A percentile compares a stretch with the other conserved stretches of the same genome.
These are phyloP conservation scores for Tilletiaria anomala DNA, from an alignment of 1,284 basidiomycete genomes.

Conservation along the genomic window DNA sequence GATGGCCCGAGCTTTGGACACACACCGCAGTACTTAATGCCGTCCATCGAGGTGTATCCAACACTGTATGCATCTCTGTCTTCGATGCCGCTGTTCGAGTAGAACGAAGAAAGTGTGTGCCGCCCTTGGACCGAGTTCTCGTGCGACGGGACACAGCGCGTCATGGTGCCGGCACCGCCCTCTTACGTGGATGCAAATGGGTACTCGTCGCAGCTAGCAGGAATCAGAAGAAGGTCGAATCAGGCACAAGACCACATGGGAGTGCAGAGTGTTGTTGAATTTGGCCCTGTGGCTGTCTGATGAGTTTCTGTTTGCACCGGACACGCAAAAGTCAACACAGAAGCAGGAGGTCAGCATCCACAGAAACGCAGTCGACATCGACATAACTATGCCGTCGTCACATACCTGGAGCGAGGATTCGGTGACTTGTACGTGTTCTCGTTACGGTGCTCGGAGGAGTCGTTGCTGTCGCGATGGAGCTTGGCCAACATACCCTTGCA, in stretches of 20 bases:
- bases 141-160: slow-evolving; percentile 15
- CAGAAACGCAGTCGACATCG: no score
- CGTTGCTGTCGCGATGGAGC: slow-evolving; percentile 17
- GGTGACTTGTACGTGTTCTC: slow-evolving; percentile 16
- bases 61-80: slow-evolving; percentile 19
- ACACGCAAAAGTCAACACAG: no score
- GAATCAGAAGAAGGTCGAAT: no score
- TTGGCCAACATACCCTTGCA: slow-evolving; percentile 15
- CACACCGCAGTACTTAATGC: slow-evolving; percentile 4
- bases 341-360: no score
- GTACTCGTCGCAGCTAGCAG: slow-evolving; percentile 22
- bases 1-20: neutral
- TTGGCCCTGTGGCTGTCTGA: no score
- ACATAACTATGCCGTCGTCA: slow-evolving; percentile 11
- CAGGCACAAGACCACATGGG: no score
- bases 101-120: slow-evolving; percentile 14
- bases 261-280: no score
- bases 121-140: slow-evolving; percentile 18
- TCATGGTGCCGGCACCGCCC: slow-evolving; percentile 16
- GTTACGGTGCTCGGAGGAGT: slow-evolving; percentile 12
- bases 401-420: slow-evolving; percentile 16
- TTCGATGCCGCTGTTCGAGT: slow-evolving; percentile 9
- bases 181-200: slow-evolving; percentile 18
- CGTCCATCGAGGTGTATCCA: slow-evolving; percentile 9
- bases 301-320: no score